phyloP scores from a whole-genome alignment of 2,329 filamentous ascomycete genomes.

The Phaeoacremonium minimum region DNA sequence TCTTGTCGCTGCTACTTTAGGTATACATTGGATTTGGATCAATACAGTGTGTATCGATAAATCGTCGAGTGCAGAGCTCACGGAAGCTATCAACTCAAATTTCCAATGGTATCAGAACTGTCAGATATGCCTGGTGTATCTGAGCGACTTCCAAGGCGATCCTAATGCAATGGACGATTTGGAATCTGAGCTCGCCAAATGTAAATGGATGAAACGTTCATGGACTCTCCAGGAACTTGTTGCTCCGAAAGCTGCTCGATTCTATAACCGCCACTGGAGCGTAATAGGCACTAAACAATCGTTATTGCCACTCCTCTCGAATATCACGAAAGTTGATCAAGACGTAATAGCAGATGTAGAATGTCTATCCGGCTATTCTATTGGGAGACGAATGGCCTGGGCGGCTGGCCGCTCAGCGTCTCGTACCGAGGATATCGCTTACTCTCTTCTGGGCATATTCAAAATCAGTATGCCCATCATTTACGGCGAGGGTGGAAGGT shows the following conservation, averaged over 20 bases:
- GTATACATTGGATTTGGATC: constrained; percentile 2
- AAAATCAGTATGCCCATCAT: constrained; percentile 4
- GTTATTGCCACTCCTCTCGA: neutral
- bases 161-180: neutral
- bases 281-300: neutral
- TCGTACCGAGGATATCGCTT: constrained; percentile 4
- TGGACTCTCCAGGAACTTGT: constrained; percentile 1
- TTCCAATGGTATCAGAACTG: neutral
- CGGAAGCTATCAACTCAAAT: constrained; percentile 2
- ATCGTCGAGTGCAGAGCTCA: constrained; percentile 1
- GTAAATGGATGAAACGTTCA: neutral
- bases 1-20: neutral
- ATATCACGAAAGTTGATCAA: neutral
- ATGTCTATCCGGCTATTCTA: constrained; percentile 1
- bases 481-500: constrained; percentile 4
- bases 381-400: constrained; percentile 4
- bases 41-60: constrained; percentile 1
- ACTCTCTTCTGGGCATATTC: constrained; percentile 8
- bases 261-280: neutral
- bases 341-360: neutral
- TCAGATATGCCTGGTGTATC: constrained; percentile 2
- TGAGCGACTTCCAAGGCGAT: neutral
- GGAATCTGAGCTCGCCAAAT: neutral
- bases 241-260: neutral
- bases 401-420: constrained; percentile 1